phyloP scores from a whole-genome alignment of 2,329 filamentous ascomycete species.

The Sphaerulina musiva region DNA sequence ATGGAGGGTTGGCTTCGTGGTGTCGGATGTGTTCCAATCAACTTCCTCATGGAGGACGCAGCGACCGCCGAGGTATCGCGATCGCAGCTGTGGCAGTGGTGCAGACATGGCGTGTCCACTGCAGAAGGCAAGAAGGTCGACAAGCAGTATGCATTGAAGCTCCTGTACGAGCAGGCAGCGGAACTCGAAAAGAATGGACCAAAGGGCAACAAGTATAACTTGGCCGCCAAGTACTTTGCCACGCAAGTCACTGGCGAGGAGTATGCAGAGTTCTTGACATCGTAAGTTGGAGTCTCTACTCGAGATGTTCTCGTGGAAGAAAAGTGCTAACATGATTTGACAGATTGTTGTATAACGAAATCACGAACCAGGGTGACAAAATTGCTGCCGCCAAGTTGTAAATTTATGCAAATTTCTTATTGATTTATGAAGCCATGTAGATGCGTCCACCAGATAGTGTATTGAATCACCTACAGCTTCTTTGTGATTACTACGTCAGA shows the following conservation, averaged over 20 bases:
- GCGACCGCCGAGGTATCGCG: slow-evolving; percentile 94
- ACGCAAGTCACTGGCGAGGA: slow-evolving; percentile 93
- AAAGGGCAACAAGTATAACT: slow-evolving; percentile 83
- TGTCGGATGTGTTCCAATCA: slow-evolving; percentile 93
- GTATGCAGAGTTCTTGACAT: slow-evolving; percentile 91
- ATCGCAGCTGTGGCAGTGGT: slow-evolving; percentile 96
- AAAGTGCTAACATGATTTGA: slow-evolving; percentile 2
- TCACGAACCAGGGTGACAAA: slow-evolving; percentile 64
- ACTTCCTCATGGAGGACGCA: slow-evolving; percentile 97
- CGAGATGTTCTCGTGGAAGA: slow-evolving; percentile 16
- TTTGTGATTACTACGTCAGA: background rate
- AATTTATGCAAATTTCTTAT: background rate
- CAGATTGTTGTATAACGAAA: slow-evolving; percentile 81
- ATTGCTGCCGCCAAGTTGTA: slow-evolving; percentile 47
- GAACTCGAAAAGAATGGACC: slow-evolving; percentile 66
- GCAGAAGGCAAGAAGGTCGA: slow-evolving; percentile 87
- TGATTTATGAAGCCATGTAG: background rate
- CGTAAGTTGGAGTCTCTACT: slow-evolving; percentile 47
- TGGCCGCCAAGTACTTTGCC: slow-evolving; percentile 89
- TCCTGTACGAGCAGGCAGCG: slow-evolving; percentile 80
- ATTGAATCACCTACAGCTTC: background rate
- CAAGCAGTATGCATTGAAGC: slow-evolving; percentile 79
- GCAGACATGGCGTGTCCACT: slow-evolving; percentile 64
- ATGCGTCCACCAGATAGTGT: background rate
- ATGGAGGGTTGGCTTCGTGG: slow-evolving; percentile 98